Evolutionary conservation across 2,329 filamentous ascomycete species (phyloP), one percentile per base, ranked within the genome.

Genomic region (Cytospora piceicola): DNA sequence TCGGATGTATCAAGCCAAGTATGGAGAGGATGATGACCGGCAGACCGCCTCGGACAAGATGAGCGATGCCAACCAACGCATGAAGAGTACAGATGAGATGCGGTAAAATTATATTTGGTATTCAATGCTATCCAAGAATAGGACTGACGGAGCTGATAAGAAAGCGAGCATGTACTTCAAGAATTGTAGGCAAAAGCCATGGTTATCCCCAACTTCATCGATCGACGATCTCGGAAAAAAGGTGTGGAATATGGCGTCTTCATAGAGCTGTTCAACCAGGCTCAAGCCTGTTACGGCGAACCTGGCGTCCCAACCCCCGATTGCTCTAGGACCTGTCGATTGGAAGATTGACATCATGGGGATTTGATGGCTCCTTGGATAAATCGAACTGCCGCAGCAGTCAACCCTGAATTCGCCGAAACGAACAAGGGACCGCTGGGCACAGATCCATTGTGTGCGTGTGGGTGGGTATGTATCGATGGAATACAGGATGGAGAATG

Each of bases 311-410:
- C 79, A 78, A 82, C 80, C 78, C 82, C 82, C 80, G 79, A 81
- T 95, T 86, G 75, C 78, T 97, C 90, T 96, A 78, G 92, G 90
- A 95, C 89, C 91, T 95, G 93, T 96, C 92, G 92, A 94, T 92
- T 88, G 90, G 91, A 94, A 83, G 80, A 92, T 91, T 89, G 85
- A 91, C 90, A 93, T 87, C 91, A 93, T 88, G 73, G 79, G 74
- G 76, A 77, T 77, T 79, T 80, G 86, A 88, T 92, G 91, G 89
- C 90, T 94, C 91, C 92, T 90, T 93, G 78, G 77, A 75, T 81
- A 85, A 88, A 93, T 93, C 92, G 92, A 95, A 88, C 89, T 95
- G 92, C 88, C 85, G 76, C 87, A 91, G 85, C 81, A 86, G 84
- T 94, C 92, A 79, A 95, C 92, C 81, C 89, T 86, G 84, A 85